phyloP scores from a whole-genome alignment of 202 grass and related monocot species.

The Bolboschoenoplectus hybrid region DNA sequence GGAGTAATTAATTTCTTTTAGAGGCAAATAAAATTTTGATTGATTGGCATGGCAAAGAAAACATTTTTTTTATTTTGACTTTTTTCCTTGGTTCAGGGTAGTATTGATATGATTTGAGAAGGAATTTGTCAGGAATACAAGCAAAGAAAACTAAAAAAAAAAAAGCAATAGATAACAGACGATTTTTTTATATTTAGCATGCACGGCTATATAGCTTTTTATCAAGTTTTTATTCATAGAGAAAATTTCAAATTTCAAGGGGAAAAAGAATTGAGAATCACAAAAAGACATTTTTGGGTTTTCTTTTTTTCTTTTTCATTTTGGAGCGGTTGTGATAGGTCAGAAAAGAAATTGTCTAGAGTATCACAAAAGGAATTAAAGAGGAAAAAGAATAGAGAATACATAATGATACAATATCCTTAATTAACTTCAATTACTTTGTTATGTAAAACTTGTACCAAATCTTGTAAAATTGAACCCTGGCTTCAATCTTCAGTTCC shows the following conservation, averaged over 20 bases:
- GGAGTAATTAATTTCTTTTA: not conserved
- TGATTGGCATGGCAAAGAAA: not conserved
- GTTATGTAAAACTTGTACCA: not conserved
- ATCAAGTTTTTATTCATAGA: not conserved
- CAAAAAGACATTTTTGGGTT: not conserved
- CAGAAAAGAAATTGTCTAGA: not conserved
- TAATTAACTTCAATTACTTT: not conserved
- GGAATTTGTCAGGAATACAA: not conserved
- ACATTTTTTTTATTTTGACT: not conserved
- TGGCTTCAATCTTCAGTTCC: not conserved
- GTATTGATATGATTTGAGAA: not conserved
- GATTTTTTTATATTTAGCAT: not conserved
- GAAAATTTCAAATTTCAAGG: not conserved
- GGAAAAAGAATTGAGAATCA: not conserved
- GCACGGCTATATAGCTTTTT: not conserved
- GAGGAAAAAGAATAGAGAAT: not conserved
- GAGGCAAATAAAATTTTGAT: not conserved
- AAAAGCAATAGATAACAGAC: not conserved
- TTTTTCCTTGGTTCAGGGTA: not conserved
- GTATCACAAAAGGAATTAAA: not conserved
- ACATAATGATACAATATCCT: not conserved
- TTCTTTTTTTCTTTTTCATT: not conserved
- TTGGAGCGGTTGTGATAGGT: not conserved
- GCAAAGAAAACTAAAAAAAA: not conserved
- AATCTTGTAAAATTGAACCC: not conserved